Evolutionary conservation across 2,329 filamentous ascomycete genomes (phyloP).

Genomic region (Eurotiales sp.): DNA sequence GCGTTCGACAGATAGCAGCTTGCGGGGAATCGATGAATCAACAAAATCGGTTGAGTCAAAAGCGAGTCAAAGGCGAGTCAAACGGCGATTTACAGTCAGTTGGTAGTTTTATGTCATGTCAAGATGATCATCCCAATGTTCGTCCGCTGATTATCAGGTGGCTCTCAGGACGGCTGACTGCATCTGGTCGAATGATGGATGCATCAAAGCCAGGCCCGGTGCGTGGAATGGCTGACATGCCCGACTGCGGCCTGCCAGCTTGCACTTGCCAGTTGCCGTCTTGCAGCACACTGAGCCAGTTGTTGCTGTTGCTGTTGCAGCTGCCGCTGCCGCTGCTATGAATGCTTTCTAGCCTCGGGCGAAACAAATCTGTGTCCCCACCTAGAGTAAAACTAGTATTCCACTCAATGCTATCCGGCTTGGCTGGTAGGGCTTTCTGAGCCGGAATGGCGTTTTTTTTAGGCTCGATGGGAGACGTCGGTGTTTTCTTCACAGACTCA

Average conservation of each 20-base stretch:
- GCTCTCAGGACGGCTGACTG: constrained; percentile 32
- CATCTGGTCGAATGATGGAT: constrained; percentile 28
- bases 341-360: constrained; percentile 81
- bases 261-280: constrained; percentile 62
- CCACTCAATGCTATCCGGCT: constrained; percentile 10
- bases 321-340: constrained; percentile 48
- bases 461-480: background rate
- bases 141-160: constrained; percentile 41
- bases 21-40: background rate
- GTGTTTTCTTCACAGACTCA: constrained; percentile 10
- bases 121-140: constrained; percentile 29
- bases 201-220: constrained; percentile 30
- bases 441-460: background rate
- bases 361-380: constrained; percentile 67
- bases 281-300: constrained; percentile 80
- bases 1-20: background rate
- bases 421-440: constrained; percentile 6
- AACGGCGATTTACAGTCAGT: too few relatives aligned
- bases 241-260: constrained; percentile 19
- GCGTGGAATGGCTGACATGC: constrained; percentile 25
- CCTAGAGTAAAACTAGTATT: constrained; percentile 6
- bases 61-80: too few relatives aligned
- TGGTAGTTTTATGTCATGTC: too few relatives aligned
- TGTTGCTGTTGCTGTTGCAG: constrained; percentile 77
- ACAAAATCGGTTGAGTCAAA: too few relatives aligned